Evolutionary conservation across 306 rosid species (phyloP).

Genomic region (Dalbergia cochinchinensis): DNA sequence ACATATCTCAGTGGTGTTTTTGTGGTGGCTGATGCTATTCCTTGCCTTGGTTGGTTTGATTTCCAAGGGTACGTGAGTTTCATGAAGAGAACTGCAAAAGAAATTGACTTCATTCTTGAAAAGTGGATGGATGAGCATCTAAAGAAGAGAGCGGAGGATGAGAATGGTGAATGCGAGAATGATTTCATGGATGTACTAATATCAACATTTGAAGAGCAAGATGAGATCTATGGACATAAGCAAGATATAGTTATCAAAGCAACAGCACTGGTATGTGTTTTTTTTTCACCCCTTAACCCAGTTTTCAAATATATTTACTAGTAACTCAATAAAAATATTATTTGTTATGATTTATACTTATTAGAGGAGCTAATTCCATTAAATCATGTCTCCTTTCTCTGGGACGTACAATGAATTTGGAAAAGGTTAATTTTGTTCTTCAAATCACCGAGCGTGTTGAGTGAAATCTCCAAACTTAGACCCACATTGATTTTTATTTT

Average conservation of each 20-base stretch:
- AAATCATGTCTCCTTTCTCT: no score
- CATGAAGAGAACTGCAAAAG: conserved; percentile 61
- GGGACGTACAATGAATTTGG: no score
- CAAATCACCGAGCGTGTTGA: no score
- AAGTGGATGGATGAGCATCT: conserved; percentile 63
- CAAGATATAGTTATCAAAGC: conserved; percentile 69
- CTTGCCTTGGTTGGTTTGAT: conserved; percentile 57
- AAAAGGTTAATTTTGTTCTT: no score
- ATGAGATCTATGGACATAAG: conserved; percentile 50
- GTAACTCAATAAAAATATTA: no score
- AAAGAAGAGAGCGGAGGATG: background rate
- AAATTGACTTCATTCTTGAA: conserved; percentile 49
- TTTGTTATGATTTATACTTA: no score
- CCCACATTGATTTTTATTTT: no score
- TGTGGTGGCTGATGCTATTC: conserved; percentile 59
- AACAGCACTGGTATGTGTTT: conserved; percentile 58
- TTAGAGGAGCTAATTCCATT: no score
- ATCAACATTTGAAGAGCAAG: conserved; percentile 41
- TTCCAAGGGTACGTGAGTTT: conserved; percentile 57
- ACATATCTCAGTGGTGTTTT: conserved; percentile 66
- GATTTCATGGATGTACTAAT: conserved; percentile 68
- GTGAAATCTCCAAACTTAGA: no score
- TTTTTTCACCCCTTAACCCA: background rate
- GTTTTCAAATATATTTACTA: background rate
- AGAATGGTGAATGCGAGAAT: background rate